Percentiles rank a stretch among this genome's conserved stretches.
These are phyloP conservation scores for Luzula sylvatica DNA, from an alignment of 176 grass and related monocot species.

Conservation along the genomic window DNA sequence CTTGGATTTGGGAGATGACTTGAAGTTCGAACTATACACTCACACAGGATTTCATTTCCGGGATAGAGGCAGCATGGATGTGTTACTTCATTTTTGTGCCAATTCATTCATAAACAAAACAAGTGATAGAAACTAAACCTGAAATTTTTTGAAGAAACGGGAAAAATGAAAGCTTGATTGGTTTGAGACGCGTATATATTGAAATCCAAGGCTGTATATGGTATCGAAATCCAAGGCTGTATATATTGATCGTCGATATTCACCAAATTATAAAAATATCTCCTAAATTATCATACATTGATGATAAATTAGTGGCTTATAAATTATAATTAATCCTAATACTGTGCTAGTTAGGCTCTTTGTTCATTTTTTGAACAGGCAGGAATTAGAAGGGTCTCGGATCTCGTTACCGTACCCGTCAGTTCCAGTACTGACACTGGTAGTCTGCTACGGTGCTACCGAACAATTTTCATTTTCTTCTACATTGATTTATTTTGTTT, in stretches of 20 bases:
- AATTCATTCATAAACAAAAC: too few species aligned
- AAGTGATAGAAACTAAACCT: neutral
- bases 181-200: neutral
- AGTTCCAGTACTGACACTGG: neutral
- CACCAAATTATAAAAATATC: neutral
- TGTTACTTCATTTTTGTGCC: too few species aligned
- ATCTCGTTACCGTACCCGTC: slow-evolving; percentile 7
- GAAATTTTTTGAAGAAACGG: too few species aligned
- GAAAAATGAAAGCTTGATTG: neutral
- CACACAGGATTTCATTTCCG: too few species aligned
- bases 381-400: neutral
- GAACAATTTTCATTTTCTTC: too few species aligned
- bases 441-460: too few species aligned
- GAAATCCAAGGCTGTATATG: neutral
- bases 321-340: too few species aligned
- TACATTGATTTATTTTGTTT: too few species aligned
- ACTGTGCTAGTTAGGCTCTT: too few species aligned
- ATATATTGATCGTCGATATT: slow-evolving; percentile 1
- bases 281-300: neutral
- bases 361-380: neutral
- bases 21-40: too few species aligned
- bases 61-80: too few species aligned
- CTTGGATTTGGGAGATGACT: too few species aligned
- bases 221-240: slow-evolving; percentile 1
- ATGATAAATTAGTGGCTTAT: slow-evolving; percentile 8